Base-by-base conservation (phyloP, 2,329 filamentous ascomycete species). In the Sclerotinia borealis region DNA sequence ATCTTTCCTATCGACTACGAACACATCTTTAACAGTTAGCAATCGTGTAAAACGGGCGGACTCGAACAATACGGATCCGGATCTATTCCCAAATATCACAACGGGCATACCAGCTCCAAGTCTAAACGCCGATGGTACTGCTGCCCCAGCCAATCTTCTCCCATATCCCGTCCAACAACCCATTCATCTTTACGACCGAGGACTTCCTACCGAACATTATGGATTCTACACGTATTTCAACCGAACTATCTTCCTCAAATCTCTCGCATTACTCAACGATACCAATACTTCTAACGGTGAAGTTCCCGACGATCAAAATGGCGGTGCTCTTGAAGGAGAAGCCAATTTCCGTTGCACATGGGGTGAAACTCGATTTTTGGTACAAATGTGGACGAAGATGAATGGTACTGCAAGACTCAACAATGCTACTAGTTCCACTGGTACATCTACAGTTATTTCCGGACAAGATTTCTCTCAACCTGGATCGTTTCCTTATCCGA, bases 181-280 rank as follows among this genome's bases (percentile, higher is more conserved):
- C 0, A 80, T 98, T 15, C 85, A 90, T 1, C 83, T 98, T 1
- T 98, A 88, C 75, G 91, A 98, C 74, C 89, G 92, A 25, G 92
- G 90, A 22, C 80, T 90, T 34, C 78, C 83, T 2, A 88, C 88
- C 0, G 93, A 98, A 75, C 92, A 96, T 76, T 97, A 96, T 75
- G 92, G 91, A 2, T 97, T 97, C 77, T 97, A 96, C 78, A 90
- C 85, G 0, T 96, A 96, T 79, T 98, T 90, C 76, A 87, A 92
- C 76, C 91, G 92, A 68, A 89, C 88, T 10, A 91, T 96, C 67
- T 96, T 93, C 78, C 80, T 96, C 66, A 85, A 87, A 69, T 86
- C 85, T 19, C 77, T 81, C 13, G 76, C 76, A 0, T 74, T 77
- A 1, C 73, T 84, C 64, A 81, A 82, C 66, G 72, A 72, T n/a